Percentiles rank a stretch among this genome's conserved stretches.
Conservation (phyloP, 371 early-diverging fungal genomes). For the Syncephalis fuscata region DNA sequence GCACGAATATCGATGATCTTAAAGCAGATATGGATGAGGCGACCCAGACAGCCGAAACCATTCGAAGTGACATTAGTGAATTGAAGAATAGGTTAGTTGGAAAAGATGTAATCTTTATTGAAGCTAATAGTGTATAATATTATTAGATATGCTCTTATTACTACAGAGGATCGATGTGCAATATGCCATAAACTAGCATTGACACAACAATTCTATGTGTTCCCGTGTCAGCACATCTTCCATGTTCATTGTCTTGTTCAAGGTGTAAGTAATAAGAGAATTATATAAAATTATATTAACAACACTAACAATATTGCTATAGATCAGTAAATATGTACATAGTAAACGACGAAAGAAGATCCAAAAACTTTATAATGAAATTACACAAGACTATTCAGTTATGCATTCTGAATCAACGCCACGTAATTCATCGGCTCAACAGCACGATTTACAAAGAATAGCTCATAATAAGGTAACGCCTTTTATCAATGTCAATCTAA, state of each 20-base stretch:
- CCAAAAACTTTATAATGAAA: too few relatives aligned
- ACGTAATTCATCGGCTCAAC: neutral
- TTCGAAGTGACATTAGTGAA: constrained; percentile 61
- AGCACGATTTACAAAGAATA: neutral
- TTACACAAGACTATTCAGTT: too few relatives aligned
- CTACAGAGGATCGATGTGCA: constrained; percentile 64
- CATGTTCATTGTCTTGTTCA: constrained; percentile 76
- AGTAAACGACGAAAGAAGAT: too few relatives aligned
- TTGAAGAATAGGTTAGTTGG: constrained; percentile 34
- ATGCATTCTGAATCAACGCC: neutral
- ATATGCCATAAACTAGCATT: constrained; percentile 58
- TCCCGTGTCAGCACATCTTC: constrained; percentile 90
- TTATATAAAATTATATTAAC: constrained; percentile 4
- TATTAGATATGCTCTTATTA: constrained; percentile 55
- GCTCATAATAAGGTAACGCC: too few relatives aligned
- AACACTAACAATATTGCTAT: neutral
- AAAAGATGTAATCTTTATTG: neutral
- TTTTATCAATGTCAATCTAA: neutral
- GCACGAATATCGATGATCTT: constrained; percentile 56
- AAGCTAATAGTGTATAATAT: neutral
- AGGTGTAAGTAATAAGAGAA: constrained; percentile 17
- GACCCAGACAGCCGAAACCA: constrained; percentile 63
- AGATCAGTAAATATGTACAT: too few relatives aligned
- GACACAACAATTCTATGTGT: constrained; percentile 77
- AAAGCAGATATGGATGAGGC: constrained; percentile 84